Conservation (phyloP, 768 basidiomycete genomes). For the Pleurotus djamor region DNA sequence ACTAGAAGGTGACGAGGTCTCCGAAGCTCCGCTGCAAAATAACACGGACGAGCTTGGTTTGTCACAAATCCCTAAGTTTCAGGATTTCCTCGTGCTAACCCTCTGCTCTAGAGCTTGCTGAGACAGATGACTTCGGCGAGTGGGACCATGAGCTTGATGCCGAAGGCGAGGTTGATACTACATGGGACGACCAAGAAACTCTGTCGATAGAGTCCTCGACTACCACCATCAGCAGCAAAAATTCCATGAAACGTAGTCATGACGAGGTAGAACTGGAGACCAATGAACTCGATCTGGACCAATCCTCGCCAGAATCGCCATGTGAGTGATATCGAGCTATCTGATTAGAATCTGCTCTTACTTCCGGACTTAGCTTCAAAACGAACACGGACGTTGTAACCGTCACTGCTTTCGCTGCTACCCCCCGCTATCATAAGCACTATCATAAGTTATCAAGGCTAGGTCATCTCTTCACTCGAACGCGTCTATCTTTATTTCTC, state of each 20-base stretch:
- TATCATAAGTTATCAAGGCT: conserved; percentile 9
- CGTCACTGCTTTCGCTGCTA: not conserved
- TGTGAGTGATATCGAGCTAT: conserved; percentile 25
- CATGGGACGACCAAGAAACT: conserved; percentile 47
- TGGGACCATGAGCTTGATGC: conserved; percentile 40
- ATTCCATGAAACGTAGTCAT: conserved; percentile 49
- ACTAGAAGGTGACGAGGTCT: not conserved
- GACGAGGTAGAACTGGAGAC: conserved; percentile 31
- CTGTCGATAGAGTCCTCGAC: conserved; percentile 50
- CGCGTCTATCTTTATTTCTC: not conserved
- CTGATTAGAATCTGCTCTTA: not conserved
- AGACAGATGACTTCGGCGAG: conserved; percentile 19
- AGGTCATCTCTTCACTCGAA: conserved; percentile 10
- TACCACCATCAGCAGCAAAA: conserved; percentile 56
- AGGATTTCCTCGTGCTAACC: conserved; percentile 1
- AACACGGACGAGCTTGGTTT: conserved; percentile 23
- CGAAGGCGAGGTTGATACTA: conserved; percentile 42
- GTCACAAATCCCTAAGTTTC: not conserved
- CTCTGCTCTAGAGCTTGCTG: conserved; percentile 10
- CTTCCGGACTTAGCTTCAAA: conserved; percentile 32
- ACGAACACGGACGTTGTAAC: conserved; percentile 9
- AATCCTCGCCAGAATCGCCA: conserved; percentile 36
- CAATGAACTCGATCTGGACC: conserved; percentile 27
- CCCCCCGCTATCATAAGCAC: conserved; percentile 1
- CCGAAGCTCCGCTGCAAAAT: not conserved